Evolutionary conservation across 2,329 filamentous ascomycete genomes (phyloP).

Genomic region (Fusarium euwallaceae): DNA sequence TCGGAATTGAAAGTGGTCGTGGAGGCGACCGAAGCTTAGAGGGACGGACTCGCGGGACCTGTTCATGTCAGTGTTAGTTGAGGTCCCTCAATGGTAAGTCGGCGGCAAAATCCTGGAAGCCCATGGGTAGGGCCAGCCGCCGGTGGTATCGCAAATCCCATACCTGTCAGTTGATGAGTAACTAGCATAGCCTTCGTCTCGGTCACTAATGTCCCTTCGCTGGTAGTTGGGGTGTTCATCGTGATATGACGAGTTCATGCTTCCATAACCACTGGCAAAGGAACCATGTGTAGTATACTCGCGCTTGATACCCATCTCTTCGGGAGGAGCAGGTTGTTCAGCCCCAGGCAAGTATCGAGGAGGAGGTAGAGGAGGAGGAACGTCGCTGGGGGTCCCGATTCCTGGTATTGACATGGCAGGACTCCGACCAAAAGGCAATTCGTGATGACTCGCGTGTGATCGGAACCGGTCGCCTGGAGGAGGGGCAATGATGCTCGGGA

Average conservation of each 20-base stretch:
- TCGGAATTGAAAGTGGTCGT: slow-evolving; percentile 63
- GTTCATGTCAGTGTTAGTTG: slow-evolving; percentile 34
- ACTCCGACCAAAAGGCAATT: slow-evolving; percentile 52
- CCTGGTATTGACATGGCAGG: slow-evolving; percentile 60
- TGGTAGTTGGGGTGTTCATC: slow-evolving; percentile 53
- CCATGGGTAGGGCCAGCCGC: slow-evolving; percentile 5
- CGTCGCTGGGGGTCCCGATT: slow-evolving; percentile 49
- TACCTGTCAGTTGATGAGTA: slow-evolving; percentile 57
- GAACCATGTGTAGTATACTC: slow-evolving; percentile 47
- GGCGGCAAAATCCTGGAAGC: not conserved
- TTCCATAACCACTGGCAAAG: slow-evolving; percentile 57
- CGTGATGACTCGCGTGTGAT: slow-evolving; percentile 46
- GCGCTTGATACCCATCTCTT: slow-evolving; percentile 50
- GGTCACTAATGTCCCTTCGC: slow-evolving; percentile 49
- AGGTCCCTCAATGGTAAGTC: not conserved
- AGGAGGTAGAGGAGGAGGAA: slow-evolving; percentile 62
- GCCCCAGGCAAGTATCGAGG: slow-evolving; percentile 55
- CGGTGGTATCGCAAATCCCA: slow-evolving; percentile 11
- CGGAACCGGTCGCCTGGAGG: slow-evolving; percentile 47
- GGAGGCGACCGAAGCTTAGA: slow-evolving; percentile 63
- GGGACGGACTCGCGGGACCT: slow-evolving; percentile 58
- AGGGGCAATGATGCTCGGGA: slow-evolving; percentile 55
- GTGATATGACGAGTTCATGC: slow-evolving; percentile 51
- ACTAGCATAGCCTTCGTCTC: slow-evolving; percentile 61
- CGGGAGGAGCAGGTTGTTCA: slow-evolving; percentile 48